Evolutionary conservation across 2,329 filamentous ascomycete genomes (phyloP).

Genomic region (Volutella citrinella): DNA sequence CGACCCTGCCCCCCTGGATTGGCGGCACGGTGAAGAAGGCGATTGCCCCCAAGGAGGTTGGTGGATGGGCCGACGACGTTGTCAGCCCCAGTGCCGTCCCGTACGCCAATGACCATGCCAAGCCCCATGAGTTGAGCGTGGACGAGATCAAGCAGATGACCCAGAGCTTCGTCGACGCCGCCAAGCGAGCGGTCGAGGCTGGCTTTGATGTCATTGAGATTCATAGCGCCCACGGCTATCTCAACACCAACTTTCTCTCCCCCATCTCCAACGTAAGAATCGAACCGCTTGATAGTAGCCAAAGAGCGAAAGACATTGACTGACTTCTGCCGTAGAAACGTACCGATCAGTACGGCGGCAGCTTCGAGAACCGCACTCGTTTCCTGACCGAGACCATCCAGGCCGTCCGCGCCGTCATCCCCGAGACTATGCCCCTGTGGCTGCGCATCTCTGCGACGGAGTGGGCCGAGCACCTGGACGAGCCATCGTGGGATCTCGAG

Average conservation of each 20-base stretch:
- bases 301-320: constrained; percentile 1
- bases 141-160: constrained; percentile 67
- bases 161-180: constrained; percentile 55
- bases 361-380: constrained; percentile 64
- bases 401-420: constrained; percentile 50
- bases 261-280: constrained; percentile 53
- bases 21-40: constrained; percentile 40
- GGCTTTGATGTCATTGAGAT: constrained; percentile 77
- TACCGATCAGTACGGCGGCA: constrained; percentile 64
- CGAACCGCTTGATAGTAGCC: too few species aligned
- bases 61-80: constrained; percentile 58
- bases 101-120: constrained; percentile 59
- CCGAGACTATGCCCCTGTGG: constrained; percentile 53
- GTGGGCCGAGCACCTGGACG: constrained; percentile 51
- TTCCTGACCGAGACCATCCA: constrained; percentile 53
- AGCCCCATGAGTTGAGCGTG: constrained; percentile 65
- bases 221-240: constrained; percentile 63
- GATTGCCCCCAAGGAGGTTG: constrained; percentile 49
- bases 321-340: constrained; percentile 39
- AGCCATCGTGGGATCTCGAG: constrained; percentile 64
- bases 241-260: constrained; percentile 64
- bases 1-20: constrained; percentile 64
- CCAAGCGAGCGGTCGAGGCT: constrained; percentile 59
- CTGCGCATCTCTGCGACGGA: constrained; percentile 61
- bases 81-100: constrained; percentile 50